Conservation (phyloP, 495 filamentous ascomycete genomes). For the Xylaria scruposa region DNA sequence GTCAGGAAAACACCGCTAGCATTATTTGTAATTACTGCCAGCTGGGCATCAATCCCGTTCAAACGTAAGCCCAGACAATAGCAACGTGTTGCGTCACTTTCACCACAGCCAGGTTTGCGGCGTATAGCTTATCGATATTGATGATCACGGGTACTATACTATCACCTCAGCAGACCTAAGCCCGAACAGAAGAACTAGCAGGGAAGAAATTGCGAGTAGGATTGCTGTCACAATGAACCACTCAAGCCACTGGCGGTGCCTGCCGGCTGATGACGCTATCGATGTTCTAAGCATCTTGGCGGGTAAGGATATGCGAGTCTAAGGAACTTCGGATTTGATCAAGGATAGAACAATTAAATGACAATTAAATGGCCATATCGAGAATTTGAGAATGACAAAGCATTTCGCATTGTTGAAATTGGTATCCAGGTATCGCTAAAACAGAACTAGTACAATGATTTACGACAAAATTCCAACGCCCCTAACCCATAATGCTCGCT, state of each 20-base stretch:
- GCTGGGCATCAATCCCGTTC: not conserved
- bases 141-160: not conserved
- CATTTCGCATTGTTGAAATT: not conserved
- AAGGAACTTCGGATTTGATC: not conserved
- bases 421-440: conserved; percentile 22
- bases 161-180: conserved; percentile 3
- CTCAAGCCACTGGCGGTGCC: not conserved
- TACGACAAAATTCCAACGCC: conserved; percentile 24
- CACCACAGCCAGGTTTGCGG: not conserved
- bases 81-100: not conserved
- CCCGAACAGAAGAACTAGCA: conserved; percentile 4
- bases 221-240: not conserved
- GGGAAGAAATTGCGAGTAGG: conserved; percentile 1
- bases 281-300: conserved; percentile 2
- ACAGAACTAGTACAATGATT: conserved; percentile 16
- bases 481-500: conserved; percentile 25
- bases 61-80: not conserved
- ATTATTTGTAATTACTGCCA: not conserved
- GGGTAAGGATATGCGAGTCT: not conserved
- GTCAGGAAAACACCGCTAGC: not conserved
- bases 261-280: conserved; percentile 6
- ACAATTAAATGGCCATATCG: not conserved
- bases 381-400: not conserved
- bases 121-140: conserved; percentile 13
- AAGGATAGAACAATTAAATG: not conserved